These are phyloP conservation scores for Lipomyces anomalus DNA, from an alignment of 805 yeast genomes.

Conservation along the genomic window DNA sequence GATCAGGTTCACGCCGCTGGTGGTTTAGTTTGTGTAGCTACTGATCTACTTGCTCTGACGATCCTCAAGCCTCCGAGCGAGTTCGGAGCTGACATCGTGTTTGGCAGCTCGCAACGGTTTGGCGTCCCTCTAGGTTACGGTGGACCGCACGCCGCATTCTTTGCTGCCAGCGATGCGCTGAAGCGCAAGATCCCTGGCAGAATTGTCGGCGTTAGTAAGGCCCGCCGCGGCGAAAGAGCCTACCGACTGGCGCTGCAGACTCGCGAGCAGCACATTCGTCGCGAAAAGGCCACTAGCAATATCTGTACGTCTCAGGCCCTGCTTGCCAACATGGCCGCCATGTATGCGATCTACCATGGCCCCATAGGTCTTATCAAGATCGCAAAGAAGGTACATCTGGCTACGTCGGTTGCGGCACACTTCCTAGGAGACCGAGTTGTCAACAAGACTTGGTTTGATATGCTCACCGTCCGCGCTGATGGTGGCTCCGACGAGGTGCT, in stretches of 20 bases:
- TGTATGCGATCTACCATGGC: constrained; percentile 95
- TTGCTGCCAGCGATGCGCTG: constrained; percentile 73
- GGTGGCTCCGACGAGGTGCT: constrained; percentile 55
- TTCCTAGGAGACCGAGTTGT: constrained; percentile 50
- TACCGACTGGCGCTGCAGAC: constrained; percentile 92
- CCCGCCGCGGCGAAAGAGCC: constrained; percentile 84
- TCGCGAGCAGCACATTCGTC: constrained; percentile 94
- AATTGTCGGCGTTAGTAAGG: constrained; percentile 87
- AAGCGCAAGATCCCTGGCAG: constrained; percentile 96
- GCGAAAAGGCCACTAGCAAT: constrained; percentile 96
- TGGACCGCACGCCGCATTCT: constrained; percentile 98
- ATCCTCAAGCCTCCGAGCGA: constrained; percentile 75
- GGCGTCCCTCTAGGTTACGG: constrained; percentile 98
- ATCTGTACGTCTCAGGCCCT: constrained; percentile 98
- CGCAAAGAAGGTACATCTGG: constrained; percentile 68
- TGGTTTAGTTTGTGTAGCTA: constrained; percentile 77
- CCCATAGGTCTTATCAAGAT: constrained; percentile 76
- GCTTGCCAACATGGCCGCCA: constrained; percentile 90
- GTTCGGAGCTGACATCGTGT: constrained; percentile 86
- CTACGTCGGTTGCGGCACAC: constrained; percentile 65
- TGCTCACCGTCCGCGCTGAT: constrained; percentile 55
- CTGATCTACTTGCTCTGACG: constrained; percentile 87
- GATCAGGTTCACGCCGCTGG: constrained; percentile 63
- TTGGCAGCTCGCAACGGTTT: constrained; percentile 91
- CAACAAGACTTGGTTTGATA: constrained; percentile 76